Evolutionary conservation across 495 filamentous ascomycete genomes (phyloP).

Genomic region (Xylaria cubensis): DNA sequence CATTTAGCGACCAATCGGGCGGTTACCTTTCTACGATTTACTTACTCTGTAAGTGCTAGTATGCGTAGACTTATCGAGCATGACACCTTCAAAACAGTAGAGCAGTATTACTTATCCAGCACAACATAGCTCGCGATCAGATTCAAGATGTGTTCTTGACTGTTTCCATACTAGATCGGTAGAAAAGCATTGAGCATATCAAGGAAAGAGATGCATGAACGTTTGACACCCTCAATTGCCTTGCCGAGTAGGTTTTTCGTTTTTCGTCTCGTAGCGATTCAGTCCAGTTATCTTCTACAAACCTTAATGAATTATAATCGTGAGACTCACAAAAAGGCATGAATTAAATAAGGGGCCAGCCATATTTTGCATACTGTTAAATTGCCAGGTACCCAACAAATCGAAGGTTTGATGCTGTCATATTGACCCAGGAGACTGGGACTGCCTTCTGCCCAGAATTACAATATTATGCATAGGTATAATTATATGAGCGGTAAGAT

Average conservation of each 20-base stretch:
- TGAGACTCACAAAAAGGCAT: too few relatives aligned
- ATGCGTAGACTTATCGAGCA: background rate
- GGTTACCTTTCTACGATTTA: background rate
- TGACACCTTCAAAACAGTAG: background rate
- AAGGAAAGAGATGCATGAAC: background rate
- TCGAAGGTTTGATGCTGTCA: too few relatives aligned
- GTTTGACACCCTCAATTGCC: background rate
- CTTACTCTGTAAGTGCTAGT: background rate
- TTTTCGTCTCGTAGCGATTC: background rate
- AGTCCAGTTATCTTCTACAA: background rate
- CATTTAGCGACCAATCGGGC: constrained; percentile 7
- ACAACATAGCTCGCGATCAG: background rate
- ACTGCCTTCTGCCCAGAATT: too few relatives aligned
- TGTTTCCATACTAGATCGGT: background rate
- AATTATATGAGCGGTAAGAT: too few relatives aligned
- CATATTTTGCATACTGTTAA: too few relatives aligned
- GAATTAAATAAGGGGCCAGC: too few relatives aligned
- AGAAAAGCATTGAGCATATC: background rate
- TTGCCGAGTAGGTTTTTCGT: background rate
- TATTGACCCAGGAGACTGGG: too few relatives aligned
- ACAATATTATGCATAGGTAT: too few relatives aligned
- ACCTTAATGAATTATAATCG: too few relatives aligned
- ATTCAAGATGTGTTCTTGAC: background rate
- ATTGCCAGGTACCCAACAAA: too few relatives aligned
- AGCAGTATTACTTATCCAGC: background rate